Evolutionary conservation across 345 rosid genomes (phyloP), one percentile per base, ranked within the genome.

Genomic region (Zanthoxylum bungeanum): DNA sequence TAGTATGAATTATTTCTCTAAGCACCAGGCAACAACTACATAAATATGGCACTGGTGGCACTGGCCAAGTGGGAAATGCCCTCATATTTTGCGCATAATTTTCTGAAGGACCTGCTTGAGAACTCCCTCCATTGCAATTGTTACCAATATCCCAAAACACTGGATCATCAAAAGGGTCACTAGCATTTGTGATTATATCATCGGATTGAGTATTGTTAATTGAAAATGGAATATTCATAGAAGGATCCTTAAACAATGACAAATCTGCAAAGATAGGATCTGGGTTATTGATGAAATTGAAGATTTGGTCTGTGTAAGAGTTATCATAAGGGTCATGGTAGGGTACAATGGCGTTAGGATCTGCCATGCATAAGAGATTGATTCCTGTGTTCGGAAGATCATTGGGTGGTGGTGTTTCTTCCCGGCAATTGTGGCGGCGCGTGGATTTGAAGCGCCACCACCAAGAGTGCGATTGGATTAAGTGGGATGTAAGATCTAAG

Each of bases 1-100:
- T 76, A n/a, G 78, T 70, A 68, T 87, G 89, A 66, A 78, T 52
- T 19, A 87, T 76, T 74, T 83, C 85, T 56, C 91, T 72, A 51
- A 84, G 79, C 37, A 84, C 77, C n/a, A 62, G 82, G 70, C 89
- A 88, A 64, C 78, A 82, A 70, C 66, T 80, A 73, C 92, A 85
- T 7, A 28, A 27, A 71, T 66, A 78, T 1, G 85, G 84, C 42
- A 51, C 59, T 0, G 84, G 80, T 37, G 59, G 46, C 42, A 28
- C 69, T 0, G 87, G 82, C 84, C 84, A 76, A 47, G 31, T 50
- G 9, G 76, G 21, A 2, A 78, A 36, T 8, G 58, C 61, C 68
- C 3, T 65, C 24, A 56, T 68, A 22, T 61, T 36, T 30, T 49
- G 57, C 4, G 51, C 62, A 7, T 21, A 14, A 55, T 19, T 6